These are phyloP conservation scores for Plantago ovata DNA, from an alignment of 257 asterid species.

Conservation along the genomic window DNA sequence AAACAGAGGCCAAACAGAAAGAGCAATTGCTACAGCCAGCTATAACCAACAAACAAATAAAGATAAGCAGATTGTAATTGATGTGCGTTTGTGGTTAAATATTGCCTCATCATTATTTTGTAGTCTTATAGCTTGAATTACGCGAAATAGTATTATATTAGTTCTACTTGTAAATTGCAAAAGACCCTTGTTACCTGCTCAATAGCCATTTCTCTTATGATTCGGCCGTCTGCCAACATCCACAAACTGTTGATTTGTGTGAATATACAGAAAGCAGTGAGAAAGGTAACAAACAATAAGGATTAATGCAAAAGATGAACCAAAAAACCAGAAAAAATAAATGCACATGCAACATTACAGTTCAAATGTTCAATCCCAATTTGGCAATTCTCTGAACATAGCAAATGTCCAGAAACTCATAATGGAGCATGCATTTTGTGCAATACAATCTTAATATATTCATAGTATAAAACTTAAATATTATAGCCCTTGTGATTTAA, in stretches of 20 bases:
- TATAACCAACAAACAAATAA: background rate
- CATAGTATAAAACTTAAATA: background rate
- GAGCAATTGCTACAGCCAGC: background rate
- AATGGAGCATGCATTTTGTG: background rate
- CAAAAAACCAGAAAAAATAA: background rate
- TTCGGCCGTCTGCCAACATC: constrained; percentile 36
- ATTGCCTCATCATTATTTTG: background rate
- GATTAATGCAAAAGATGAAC: background rate
- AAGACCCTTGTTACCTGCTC: constrained; percentile 31
- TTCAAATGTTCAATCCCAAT: too few species aligned
- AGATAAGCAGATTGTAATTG: background rate
- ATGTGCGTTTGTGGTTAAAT: background rate
- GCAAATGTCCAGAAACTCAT: background rate
- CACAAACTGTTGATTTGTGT: constrained; percentile 32
- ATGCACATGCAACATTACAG: background rate
- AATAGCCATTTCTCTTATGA: constrained; percentile 39
- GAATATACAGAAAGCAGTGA: constrained; percentile 17
- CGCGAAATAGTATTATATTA: too few species aligned
- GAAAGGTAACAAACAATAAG: background rate
- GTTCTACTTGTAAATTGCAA: background rate
- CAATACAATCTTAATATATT: background rate
- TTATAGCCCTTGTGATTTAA: constrained; percentile 5
- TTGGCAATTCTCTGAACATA: background rate
- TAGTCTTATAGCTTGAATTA: too few species aligned
- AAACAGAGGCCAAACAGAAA: too few species aligned